phyloP scores from a whole-genome alignment of 345 rosid genomes.

The Citrus unshiu region DNA sequence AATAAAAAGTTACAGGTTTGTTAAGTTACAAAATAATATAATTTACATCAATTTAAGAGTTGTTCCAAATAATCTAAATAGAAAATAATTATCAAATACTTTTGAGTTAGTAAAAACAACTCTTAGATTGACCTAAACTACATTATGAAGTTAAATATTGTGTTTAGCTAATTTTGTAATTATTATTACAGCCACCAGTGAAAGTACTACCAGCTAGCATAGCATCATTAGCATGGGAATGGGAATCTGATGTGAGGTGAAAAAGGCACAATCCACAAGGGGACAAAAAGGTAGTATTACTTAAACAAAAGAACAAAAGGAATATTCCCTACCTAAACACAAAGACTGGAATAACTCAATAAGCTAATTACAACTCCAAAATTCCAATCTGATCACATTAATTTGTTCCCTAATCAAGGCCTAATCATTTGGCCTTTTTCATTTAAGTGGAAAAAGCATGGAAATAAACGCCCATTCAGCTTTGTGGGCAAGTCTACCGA shows the following conservation, averaged over 20 bases:
- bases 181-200: too few species aligned
- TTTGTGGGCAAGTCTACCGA: constrained; percentile 14
- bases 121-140: too few species aligned
- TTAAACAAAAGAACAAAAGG: neutral
- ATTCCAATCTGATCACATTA: neutral
- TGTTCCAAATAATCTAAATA: too few species aligned
- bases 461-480: neutral
- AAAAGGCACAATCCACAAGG: neutral
- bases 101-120: too few species aligned
- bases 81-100: too few species aligned
- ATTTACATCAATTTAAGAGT: too few species aligned
- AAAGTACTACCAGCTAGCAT: too few species aligned
- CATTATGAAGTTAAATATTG: too few species aligned
- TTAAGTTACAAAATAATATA: too few species aligned
- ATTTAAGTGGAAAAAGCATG: neutral
- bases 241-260: neutral
- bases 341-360: constrained; percentile 24
- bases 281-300: neutral
- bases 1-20: too few species aligned
- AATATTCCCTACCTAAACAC: constrained; percentile 33
- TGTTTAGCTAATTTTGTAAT: too few species aligned
- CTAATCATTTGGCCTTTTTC: neutral
- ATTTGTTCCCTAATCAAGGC: neutral
- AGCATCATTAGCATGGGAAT: too few species aligned
- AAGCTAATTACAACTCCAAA: neutral